These are phyloP conservation scores for Rheum nobile DNA, from an alignment of 148 eudicot species.

Conservation along the genomic window DNA sequence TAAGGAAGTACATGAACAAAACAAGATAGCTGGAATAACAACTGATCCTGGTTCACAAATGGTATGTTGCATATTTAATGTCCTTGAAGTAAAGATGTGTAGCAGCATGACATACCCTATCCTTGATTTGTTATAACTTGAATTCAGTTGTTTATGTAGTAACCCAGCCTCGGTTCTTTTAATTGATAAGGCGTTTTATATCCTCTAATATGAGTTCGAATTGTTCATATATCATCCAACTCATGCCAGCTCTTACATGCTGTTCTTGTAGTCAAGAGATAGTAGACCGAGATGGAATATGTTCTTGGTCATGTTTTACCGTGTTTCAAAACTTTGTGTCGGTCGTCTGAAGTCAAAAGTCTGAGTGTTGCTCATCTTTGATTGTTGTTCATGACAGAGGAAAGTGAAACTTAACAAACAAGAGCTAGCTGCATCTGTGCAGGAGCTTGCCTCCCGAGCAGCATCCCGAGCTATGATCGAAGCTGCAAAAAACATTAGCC, in stretches of 20 bases:
- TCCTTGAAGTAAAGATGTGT: background rate
- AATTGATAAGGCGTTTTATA: background rate
- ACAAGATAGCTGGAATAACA: constrained; percentile 8
- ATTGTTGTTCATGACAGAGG: background rate
- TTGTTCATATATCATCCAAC: background rate
- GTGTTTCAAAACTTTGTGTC: background rate
- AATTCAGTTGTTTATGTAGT: background rate
- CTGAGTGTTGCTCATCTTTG: background rate
- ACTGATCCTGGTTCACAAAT: background rate
- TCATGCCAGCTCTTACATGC: no score
- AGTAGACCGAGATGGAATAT: background rate
- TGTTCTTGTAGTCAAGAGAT: background rate
- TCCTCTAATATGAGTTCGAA: background rate
- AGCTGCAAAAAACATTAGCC: constrained; percentile 62
- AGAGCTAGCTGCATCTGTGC: constrained; percentile 52
- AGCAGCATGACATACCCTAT: background rate
- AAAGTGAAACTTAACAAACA: constrained; percentile 26
- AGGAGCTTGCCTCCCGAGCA: constrained; percentile 86
- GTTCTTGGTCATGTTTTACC: background rate
- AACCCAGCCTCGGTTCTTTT: background rate
- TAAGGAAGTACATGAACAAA: constrained; percentile 15
- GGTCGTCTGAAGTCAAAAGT: background rate
- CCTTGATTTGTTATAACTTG: background rate
- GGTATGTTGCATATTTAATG: background rate
- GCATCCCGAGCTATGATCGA: constrained; percentile 71